phyloP scores from a whole-genome alignment of 805 yeast genomes.

The Spathaspora sp. region DNA sequence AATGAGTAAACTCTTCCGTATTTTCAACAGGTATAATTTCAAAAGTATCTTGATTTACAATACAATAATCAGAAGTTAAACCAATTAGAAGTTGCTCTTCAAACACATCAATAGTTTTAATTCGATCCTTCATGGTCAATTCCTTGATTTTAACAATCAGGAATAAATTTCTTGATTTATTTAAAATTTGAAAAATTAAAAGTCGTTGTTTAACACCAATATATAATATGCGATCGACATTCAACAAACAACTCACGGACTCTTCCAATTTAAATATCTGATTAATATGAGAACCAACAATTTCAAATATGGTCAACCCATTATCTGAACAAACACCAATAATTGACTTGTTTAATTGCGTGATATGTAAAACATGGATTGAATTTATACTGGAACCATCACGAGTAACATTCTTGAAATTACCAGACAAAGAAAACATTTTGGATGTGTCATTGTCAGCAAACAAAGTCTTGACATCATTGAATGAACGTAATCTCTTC shows the following conservation, averaged over 20 bases:
- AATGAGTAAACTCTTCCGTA: conserved; percentile 13
- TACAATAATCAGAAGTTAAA: conserved; percentile 21
- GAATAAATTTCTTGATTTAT: conserved; percentile 27
- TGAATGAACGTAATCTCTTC: background rate
- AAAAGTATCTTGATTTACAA: conserved; percentile 13
- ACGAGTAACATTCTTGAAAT: conserved; percentile 15
- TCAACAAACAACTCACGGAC: conserved; percentile 14
- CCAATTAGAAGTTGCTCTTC: conserved; percentile 18
- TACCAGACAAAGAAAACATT: conserved; percentile 14
- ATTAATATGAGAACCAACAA: conserved; percentile 31
- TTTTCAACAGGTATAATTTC: conserved; percentile 7
- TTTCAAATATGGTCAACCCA: conserved; percentile 20
- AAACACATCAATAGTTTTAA: conserved; percentile 17
- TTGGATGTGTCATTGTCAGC: conserved; percentile 16
- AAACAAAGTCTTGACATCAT: conserved; percentile 5
- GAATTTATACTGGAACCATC: conserved; percentile 8
- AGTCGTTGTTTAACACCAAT: conserved; percentile 29
- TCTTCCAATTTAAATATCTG: conserved; percentile 28
- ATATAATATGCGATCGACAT: conserved; percentile 20
- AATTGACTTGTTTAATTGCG: background rate
- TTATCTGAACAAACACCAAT: conserved; percentile 23
- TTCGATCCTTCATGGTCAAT: conserved; percentile 25
- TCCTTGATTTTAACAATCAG: conserved; percentile 23
- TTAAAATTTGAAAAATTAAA: conserved; percentile 21
- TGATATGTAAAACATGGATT: background rate